Conservation (phyloP, 306 rosid species). For the Prunus salicina region DNA sequence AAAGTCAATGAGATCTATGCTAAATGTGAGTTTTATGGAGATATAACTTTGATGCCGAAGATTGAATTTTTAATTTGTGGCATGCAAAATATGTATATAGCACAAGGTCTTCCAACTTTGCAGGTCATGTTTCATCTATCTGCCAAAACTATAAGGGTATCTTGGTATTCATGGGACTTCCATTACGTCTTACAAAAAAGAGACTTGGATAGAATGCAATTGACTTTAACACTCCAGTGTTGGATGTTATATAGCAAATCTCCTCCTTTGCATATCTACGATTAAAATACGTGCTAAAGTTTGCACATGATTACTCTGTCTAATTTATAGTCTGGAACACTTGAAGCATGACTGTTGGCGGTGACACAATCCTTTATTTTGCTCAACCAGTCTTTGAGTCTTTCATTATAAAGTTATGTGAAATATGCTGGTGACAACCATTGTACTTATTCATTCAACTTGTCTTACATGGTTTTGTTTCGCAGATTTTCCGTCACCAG, state of each 20-base stretch:
- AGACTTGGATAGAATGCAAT: background rate
- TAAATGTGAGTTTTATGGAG: conserved; percentile 61
- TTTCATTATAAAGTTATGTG: background rate
- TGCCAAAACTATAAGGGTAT: background rate
- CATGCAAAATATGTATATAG: background rate
- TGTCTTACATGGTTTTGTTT: background rate
- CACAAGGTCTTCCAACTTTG: background rate
- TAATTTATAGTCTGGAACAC: background rate
- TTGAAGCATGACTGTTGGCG: background rate
- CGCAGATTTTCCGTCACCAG: conserved; percentile 73
- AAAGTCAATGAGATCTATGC: conserved; percentile 85
- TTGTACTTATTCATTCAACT: background rate
- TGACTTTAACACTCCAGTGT: background rate
- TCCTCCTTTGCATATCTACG: background rate
- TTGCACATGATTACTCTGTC: background rate
- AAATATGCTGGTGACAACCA: background rate
- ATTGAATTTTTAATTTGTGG: background rate
- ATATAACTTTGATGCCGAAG: background rate
- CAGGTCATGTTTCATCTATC: background rate
- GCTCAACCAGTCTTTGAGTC: background rate
- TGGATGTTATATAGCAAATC: background rate
- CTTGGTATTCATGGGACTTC: background rate
- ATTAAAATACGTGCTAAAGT: background rate
- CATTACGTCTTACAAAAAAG: background rate
- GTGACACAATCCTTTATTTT: background rate